Evolutionary conservation across 208 protist genomes (phyloP), one percentile per base, ranked within the genome.

Genomic region (Trypanosoma avium): DNA sequence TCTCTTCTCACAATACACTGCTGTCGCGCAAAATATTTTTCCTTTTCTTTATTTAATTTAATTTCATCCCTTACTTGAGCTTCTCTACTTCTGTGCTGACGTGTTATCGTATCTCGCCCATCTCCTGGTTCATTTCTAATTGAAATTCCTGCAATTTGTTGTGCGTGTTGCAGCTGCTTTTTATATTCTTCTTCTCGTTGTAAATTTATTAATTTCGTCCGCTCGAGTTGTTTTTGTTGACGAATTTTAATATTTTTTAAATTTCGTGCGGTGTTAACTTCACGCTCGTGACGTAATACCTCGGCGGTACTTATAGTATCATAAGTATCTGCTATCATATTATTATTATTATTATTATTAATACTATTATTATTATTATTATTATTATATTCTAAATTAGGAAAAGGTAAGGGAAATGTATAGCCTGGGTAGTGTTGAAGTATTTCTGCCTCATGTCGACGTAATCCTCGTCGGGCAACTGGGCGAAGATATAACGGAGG

Each of bases 391-490:
- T 5, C 7, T 10, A 5, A 5, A 10, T 5, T 12, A 15, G 13
- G 4, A 35, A 8, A 17, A 33, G 19, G 10, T 7, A 91, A 30
- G 5, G 84, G 84, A 62, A 86, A 70, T 2, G 56, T 33, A 66
- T 91, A 91, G 48, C 75, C 75, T 4, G 84, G 84, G 53, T 81
- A 82, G 59, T 91, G 84, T 53, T 85, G 79, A n/a, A 78, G 58
- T 15, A 64, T 71, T 42, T 91, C 81, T 26, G 79, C 81, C 55
- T 91, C 73, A 45, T 79, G 71, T 42, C 69, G 66, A 38, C 84
- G 81, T 35, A 87, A 29, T n/a, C 84, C 84, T 22, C 84, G 77
- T 30, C 84, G 66, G 13, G 75, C 81, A 27, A 83, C 69, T 10
- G 75, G 84, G 65, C 78, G 78, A 22, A 85, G 54, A 33, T 87